Base-by-base conservation (phyloP, 2,329 filamentous ascomycete species). In the Decorospora gaudefroyi region DNA sequence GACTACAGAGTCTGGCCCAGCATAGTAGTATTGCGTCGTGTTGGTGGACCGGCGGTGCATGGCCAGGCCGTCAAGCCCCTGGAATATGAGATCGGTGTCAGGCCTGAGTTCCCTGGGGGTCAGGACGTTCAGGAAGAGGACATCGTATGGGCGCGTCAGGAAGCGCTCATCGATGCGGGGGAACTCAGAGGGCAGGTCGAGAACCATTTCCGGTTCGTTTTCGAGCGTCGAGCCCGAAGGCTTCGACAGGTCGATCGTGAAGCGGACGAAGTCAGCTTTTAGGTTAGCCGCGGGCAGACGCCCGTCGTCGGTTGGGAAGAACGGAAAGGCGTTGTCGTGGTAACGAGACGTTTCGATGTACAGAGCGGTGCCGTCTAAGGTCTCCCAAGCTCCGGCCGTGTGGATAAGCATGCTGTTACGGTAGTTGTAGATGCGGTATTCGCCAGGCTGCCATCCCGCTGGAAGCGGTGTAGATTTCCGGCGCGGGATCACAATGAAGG, bases 121-220 rank as follows among this genome's bases (percentile, higher is more conserved):
- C n/a, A n/a, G n/a, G n/a, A n/a, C n/a, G n/a, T n/a, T n/a, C n/a
- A n/a, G n/a, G n/a, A n/a, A n/a, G n/a, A n/a, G n/a, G n/a, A n/a
- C n/a, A n/a, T n/a, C n/a, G n/a, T n/a, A n/a, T n/a, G n/a, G n/a
- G n/a, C n/a, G n/a, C n/a, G 67, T 62, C 31, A 69, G 55, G 46
- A 73, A 67, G 1, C 72, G 64, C 36, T 75, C 72, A 34, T 75
- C 72, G 26, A 74, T 61, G 7, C 71, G 65, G 1, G 70, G 66
- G 42, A 74, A 74, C 36, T 74, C 72, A 4, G 57, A 54, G 0
- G 68, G 66, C 8, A 67, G 44, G 23, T 73, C 62, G 2, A 72
- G 34, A 1, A 71, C 35, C 1, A 69, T 51, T 4, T 47, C 15
- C 1, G 69, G 68, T 23, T 71, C 68, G 0, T n/a, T n/a, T n/a